Evolutionary conservation across 2,329 filamentous ascomycete species (phyloP).

Genomic region (Macroventuria anomochaeta): DNA sequence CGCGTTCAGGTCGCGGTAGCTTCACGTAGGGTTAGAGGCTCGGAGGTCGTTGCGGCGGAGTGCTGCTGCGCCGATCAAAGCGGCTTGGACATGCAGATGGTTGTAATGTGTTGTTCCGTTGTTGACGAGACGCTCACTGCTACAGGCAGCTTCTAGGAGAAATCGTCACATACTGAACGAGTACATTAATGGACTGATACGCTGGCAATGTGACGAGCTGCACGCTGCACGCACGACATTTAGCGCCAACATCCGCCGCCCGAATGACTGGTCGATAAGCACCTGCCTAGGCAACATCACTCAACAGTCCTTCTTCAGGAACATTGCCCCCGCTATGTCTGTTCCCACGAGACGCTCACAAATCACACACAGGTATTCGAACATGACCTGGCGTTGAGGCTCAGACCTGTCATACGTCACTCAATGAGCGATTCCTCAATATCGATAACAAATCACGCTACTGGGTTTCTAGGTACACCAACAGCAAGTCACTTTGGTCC

Average conservation of each 20-base stretch:
- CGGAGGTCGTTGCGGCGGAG: conserved; percentile 18
- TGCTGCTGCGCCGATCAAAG: conserved; percentile 24
- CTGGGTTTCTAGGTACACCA: not conserved
- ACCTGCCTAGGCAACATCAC: conserved; percentile 18
- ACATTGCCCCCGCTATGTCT: conserved; percentile 7
- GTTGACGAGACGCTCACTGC: conserved; percentile 31
- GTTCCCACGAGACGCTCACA: not conserved
- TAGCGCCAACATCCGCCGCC: conserved; percentile 19
- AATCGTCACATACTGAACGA: conserved; percentile 43
- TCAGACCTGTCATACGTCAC: conserved; percentile 21
- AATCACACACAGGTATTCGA: not conserved
- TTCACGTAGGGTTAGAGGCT: conserved; percentile 10
- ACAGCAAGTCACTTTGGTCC: not conserved
- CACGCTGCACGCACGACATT: conserved; percentile 25
- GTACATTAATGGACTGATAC: conserved; percentile 38
- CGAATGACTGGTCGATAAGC: conserved; percentile 17
- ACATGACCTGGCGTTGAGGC: conserved; percentile 1
- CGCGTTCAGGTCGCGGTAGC: conserved; percentile 15
- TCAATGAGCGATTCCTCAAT: conserved; percentile 1
- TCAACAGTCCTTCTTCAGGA: conserved; percentile 20
- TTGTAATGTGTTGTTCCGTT: not conserved
- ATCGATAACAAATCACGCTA: conserved; percentile 25
- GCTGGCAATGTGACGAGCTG: conserved; percentile 29
- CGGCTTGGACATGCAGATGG: conserved; percentile 11
- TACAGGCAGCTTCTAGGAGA: conserved; percentile 36